Percentiles rank a stretch among this genome's conserved stretches.
Conservation (phyloP, 2,329 filamentous ascomycete genomes). For the Paracamarosporium sp. region DNA sequence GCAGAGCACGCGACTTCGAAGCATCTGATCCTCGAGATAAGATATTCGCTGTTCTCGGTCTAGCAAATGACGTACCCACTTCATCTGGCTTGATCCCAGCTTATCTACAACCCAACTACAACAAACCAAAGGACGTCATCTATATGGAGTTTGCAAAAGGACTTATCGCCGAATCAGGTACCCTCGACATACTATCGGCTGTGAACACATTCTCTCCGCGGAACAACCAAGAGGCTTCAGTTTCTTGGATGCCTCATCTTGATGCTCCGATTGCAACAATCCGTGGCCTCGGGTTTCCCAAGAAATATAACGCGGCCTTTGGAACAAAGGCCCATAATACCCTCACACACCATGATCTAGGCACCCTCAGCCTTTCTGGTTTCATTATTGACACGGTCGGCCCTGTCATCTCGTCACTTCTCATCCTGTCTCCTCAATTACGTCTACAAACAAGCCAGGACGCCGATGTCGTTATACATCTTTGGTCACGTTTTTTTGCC, state of each 20-base stretch:
- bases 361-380: slow-evolving; percentile 2
- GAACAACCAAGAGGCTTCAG: background rate
- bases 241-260: slow-evolving; percentile 19
- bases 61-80: slow-evolving; percentile 16
- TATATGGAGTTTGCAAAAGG: slow-evolving; percentile 13
- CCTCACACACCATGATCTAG: background rate
- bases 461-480: slow-evolving; percentile 1
- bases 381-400: slow-evolving; percentile 7
- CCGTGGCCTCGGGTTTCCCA: slow-evolving; percentile 16
- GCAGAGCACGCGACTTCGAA: slow-evolving; percentile 16
- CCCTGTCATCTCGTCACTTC: background rate
- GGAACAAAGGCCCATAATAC: background rate
- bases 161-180: slow-evolving; percentile 8
- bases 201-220: slow-evolving; percentile 12
- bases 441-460: background rate
- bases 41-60: slow-evolving; percentile 15
- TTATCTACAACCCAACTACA: slow-evolving; percentile 13
- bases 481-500: slow-evolving; percentile 6
- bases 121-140: slow-evolving; percentile 10
- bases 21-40: slow-evolving; percentile 19
- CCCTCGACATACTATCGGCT: slow-evolving; percentile 13
- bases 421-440: slow-evolving; percentile 6
- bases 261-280: slow-evolving; percentile 17
- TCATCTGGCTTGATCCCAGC: background rate
- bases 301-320: slow-evolving; percentile 18